Base-by-base conservation (phyloP, 345 rosid genomes). In the Populus davidiana region DNA sequence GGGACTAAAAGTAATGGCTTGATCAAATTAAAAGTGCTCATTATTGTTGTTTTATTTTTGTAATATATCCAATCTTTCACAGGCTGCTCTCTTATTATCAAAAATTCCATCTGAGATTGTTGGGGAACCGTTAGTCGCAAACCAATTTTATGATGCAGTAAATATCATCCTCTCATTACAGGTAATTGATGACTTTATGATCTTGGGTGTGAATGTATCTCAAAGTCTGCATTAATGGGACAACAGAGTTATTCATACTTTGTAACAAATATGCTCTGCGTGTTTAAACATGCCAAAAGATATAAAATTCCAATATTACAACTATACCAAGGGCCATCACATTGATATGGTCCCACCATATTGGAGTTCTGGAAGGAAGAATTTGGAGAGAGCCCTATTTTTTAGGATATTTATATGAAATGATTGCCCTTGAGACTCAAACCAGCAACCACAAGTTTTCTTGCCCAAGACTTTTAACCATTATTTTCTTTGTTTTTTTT, bases 151-250 rank as follows among this genome's bases (percentile, higher is more conserved):
- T 86, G 96, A 93, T 85, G 92, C 96, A 67, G 97, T 92, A 67
- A 93, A 96, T 88, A 91, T 93, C 47, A 83, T 92, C 76, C 91
- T 96, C 73, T 96, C 98, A 11, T 81, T 92, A 41, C 99, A 93
- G 98, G 98, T 96, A 83, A 79, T 67, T 66, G 25, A 6, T 54
- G 41, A 59, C 27, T 59, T 8, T 8, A 59, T 59, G 14, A 59
- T 59, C 23, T 8, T 59, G 63, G 11, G 1, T 4, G 63, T 59
- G 63, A 4, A 59, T 59, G 5, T 7, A 59, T 59, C 25, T 59
- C 5, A 11, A 8, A n/a, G 29, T 59, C 27, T 59, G 14, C 12
- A 5, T 59, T n/a, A 10, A 9, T 10, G 14, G 10, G 14, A 59
- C 63, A 59, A n/a, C 27, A 59, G 4, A 59, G 63, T 2, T 17